Evolutionary conservation across 257 asterid species (phyloP).

Genomic region (Solanum chaucha): DNA sequence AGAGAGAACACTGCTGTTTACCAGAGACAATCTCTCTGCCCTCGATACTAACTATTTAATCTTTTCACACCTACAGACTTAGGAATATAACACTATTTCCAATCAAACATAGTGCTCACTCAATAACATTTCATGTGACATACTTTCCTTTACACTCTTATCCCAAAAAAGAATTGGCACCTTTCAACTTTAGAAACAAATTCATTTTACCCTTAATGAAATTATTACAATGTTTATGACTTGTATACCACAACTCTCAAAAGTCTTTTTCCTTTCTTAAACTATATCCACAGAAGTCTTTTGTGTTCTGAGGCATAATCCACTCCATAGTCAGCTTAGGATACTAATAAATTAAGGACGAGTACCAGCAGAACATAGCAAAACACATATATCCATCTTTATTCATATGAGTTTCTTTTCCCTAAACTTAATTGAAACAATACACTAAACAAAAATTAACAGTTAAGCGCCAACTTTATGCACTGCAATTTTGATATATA

Average conservation of each 20-base stretch:
- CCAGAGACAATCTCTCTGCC: background rate
- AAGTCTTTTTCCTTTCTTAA: background rate
- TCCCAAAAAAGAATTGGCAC: background rate
- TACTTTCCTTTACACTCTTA: background rate
- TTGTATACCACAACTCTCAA: background rate
- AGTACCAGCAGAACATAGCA: background rate
- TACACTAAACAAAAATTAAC: background rate
- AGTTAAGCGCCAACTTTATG: background rate
- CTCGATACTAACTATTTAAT: background rate
- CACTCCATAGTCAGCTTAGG: background rate
- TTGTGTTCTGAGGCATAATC: background rate
- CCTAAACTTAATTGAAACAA: background rate
- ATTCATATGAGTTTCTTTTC: background rate
- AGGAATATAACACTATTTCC: background rate
- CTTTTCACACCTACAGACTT: background rate
- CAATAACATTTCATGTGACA: background rate
- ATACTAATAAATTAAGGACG: background rate
- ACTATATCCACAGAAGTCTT: background rate
- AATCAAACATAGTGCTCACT: background rate
- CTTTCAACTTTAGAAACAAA: background rate
- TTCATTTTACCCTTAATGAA: background rate
- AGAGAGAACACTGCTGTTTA: background rate
- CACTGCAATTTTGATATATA: background rate
- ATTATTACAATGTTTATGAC: background rate
- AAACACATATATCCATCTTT: background rate